Percentiles rank a stretch among this genome's conserved stretches.
phyloP scores from a whole-genome alignment of 2,329 filamentous ascomycete genomes.

The Microsporum audouinii region DNA sequence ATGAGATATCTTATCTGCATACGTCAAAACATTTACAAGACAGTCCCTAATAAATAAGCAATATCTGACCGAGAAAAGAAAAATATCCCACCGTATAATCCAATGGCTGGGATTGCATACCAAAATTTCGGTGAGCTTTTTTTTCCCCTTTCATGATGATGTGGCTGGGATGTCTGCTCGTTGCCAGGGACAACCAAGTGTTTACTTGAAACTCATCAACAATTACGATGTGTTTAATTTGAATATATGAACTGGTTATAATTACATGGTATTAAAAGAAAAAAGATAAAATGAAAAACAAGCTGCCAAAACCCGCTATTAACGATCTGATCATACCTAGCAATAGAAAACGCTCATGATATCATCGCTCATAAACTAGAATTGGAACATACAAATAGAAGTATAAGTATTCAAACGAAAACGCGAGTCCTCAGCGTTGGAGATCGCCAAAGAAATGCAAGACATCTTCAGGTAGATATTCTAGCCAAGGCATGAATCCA shows the following conservation, averaged over 20 bases:
- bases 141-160: not conserved
- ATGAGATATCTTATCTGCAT: not conserved
- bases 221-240: not conserved
- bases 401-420: not conserved
- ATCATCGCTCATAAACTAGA: conserved; percentile 1
- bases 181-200: conserved; percentile 8
- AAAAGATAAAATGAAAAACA: not conserved
- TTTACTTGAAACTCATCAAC: not conserved
- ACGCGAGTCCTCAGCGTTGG: conserved; percentile 13
- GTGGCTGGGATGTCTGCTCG: not conserved
- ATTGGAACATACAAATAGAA: not conserved
- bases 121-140: not conserved
- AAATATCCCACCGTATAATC: not conserved
- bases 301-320: not conserved
- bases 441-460: conserved; percentile 43
- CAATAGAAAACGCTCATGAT: not conserved
- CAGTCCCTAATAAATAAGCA: not conserved
- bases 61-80: not conserved
- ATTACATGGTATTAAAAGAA: not conserved
- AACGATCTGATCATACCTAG: not conserved
- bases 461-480: conserved; percentile 59
- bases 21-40: not conserved
- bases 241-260: not conserved
- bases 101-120: not conserved
- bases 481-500: conserved; percentile 62